These are phyloP conservation scores for Castanospermum australe DNA, from an alignment of 306 rosid species.

Conservation along the genomic window DNA sequence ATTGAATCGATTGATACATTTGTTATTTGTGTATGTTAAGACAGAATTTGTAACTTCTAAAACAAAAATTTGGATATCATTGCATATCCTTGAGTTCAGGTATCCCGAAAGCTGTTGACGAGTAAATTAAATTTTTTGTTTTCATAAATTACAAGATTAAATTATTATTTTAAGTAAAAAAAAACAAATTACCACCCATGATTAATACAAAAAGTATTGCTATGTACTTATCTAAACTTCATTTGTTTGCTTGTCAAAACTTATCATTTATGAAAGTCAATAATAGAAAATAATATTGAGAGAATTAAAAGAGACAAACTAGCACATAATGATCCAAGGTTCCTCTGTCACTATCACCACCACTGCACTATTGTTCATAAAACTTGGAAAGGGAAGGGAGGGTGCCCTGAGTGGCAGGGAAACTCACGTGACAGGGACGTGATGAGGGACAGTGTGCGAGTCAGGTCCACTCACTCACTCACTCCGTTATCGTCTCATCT, in stretches of 20 bases:
- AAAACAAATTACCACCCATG: too few relatives aligned
- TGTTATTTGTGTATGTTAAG: too few relatives aligned
- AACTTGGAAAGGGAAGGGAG: slow-evolving; percentile 14
- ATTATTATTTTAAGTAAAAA: neutral
- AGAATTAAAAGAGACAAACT: neutral
- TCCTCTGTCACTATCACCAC: neutral
- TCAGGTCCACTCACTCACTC: neutral
- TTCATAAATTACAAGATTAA: neutral
- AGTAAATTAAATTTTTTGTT: too few relatives aligned
- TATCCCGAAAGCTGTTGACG: too few relatives aligned
- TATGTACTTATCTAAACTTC: neutral
- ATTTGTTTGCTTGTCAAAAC: neutral
- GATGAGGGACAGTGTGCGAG: neutral
- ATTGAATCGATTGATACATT: too few relatives aligned
- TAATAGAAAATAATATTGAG: neutral
- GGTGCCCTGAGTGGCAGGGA: slow-evolving; percentile 52
- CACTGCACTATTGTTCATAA: neutral
- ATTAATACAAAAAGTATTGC: neutral
- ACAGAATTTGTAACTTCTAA: too few relatives aligned
- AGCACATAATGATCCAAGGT: neutral
- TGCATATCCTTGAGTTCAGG: too few relatives aligned
- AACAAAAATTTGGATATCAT: too few relatives aligned
- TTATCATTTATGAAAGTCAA: neutral
- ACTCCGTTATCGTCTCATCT: too few relatives aligned
- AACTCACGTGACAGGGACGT: slow-evolving; percentile 58